Conservation (phyloP, 202 grass and related monocot species). For the Digitaria exilis region DNA sequence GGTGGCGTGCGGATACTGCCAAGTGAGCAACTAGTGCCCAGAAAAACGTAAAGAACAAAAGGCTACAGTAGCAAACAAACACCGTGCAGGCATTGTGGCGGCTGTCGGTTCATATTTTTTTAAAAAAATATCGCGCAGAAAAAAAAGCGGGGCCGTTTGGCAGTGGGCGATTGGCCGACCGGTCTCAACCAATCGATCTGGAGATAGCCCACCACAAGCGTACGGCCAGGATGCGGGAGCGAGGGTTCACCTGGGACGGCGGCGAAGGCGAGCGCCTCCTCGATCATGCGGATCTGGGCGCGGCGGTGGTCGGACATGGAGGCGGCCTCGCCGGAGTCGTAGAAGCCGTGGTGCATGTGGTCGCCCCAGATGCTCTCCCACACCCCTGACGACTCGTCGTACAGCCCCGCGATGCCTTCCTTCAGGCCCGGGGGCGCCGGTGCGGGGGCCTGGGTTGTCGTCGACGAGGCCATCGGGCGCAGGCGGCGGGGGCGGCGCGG, state of each 20-base stretch:
- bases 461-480: constrained; percentile 19
- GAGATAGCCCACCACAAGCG: not conserved
- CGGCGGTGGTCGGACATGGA: constrained; percentile 69
- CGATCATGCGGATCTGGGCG: constrained; percentile 90
- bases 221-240: not conserved
- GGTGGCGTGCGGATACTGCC: not conserved
- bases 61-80: not conserved
- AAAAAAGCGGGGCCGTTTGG: not conserved
- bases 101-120: not conserved
- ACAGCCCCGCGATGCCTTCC: constrained; percentile 95
- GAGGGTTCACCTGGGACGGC: constrained; percentile 63
- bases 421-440: constrained; percentile 51
- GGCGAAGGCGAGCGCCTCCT: constrained; percentile 90
- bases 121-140: not conserved
- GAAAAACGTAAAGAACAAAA: not conserved
- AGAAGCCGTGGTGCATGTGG: constrained; percentile 99
- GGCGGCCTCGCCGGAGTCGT: constrained; percentile 53
- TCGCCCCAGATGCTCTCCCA: constrained; percentile 99
- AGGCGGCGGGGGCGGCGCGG: not conserved
- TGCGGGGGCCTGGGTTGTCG: not conserved
- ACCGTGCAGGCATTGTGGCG: not conserved
- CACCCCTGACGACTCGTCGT: constrained; percentile 85
- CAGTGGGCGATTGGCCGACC: not conserved
- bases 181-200: not conserved
- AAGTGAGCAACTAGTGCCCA: not conserved